A percentile compares a stretch with the other conserved stretches of the same genome.
These are phyloP conservation scores for Globisporangium nagaii DNA, from an alignment of 352 stramenopile genomes.

Conservation along the genomic window DNA sequence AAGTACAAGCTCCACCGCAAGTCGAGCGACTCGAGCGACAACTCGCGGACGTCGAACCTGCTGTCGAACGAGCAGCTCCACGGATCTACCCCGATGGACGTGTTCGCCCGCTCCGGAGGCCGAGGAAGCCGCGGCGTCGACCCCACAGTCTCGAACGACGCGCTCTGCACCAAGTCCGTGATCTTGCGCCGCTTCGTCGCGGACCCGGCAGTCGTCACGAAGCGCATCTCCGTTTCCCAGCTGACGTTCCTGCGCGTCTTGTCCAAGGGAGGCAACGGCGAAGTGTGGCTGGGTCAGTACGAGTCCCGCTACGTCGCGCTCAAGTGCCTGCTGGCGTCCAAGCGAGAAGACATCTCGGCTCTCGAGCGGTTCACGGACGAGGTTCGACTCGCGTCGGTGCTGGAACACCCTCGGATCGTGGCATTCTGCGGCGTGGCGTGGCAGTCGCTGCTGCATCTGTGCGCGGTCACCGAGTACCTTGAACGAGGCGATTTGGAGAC, in stretches of 20 bases:
- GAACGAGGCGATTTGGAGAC: constrained; percentile 62
- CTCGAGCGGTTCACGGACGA: constrained; percentile 81
- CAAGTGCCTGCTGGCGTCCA: constrained; percentile 67
- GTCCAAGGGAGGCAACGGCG: constrained; percentile 70
- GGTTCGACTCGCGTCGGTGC: constrained; percentile 68
- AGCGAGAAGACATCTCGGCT: constrained; percentile 46
- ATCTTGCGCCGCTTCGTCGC: constrained; percentile 58
- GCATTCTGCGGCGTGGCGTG: constrained; percentile 76
- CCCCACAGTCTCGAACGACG: constrained; percentile 54
- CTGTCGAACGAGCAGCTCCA: constrained; percentile 13
- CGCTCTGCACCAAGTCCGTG: constrained; percentile 47
- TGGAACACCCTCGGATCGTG: constrained; percentile 80
- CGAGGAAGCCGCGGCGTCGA: constrained; percentile 29
- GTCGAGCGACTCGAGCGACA: constrained; percentile 23
- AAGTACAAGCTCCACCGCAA: constrained; percentile 27
- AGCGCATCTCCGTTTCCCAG: constrained; percentile 68
- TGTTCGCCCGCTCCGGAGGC: constrained; percentile 30
- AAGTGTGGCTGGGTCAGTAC: constrained; percentile 81
- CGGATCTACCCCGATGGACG: constrained; percentile 36
- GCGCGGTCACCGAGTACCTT: constrained; percentile 78
- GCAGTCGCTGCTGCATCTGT: constrained; percentile 71
- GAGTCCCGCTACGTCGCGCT: constrained; percentile 70
- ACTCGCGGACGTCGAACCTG: constrained; percentile 29
- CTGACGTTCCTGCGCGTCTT: constrained; percentile 67
- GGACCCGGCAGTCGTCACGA: constrained; percentile 64